Percentiles rank a stretch among this genome's conserved stretches.
phyloP scores from a whole-genome alignment of 176 grass and related monocot species.

The Tillandsia leiboldiana region DNA sequence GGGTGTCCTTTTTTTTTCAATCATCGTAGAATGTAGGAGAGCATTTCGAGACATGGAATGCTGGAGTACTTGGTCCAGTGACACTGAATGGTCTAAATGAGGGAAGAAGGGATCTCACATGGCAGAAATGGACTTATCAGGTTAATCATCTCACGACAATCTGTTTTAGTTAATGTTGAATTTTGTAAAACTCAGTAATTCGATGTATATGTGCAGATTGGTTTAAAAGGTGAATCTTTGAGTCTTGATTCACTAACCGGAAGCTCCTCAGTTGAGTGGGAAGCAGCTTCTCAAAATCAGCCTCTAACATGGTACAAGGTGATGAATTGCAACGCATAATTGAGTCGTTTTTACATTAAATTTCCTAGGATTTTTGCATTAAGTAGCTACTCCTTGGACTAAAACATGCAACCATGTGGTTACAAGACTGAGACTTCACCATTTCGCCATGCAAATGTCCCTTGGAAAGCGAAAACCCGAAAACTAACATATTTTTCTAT shows the following conservation, averaged over 20 bases:
- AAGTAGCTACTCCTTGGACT: too few relatives aligned
- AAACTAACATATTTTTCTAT: neutral
- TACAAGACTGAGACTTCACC: too few relatives aligned
- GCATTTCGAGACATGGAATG: conserved; percentile 99
- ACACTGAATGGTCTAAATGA: conserved; percentile 75
- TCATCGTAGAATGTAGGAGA: conserved; percentile 73
- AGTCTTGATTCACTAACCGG: conserved; percentile 75
- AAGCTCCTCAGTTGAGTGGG: conserved; percentile 87
- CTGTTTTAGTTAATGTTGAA: neutral
- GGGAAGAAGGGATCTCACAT: conserved; percentile 86
- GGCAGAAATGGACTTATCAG: conserved; percentile 98
- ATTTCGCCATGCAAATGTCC: too few relatives aligned
- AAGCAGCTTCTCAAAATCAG: conserved; percentile 63
- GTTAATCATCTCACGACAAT: conserved; percentile 14
- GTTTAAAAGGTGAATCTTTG: conserved; percentile 80
- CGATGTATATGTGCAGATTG: conserved; percentile 51
- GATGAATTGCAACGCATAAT: neutral
- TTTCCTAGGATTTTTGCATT: conserved; percentile 1
- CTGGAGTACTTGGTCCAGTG: conserved; percentile 92
- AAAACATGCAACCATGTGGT: too few relatives aligned
- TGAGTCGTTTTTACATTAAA: neutral
- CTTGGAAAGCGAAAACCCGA: neutral
- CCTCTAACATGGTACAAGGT: conserved; percentile 97
- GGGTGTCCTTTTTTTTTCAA: conserved; percentile 3
- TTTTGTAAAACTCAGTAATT: conserved; percentile 6